Conservation (phyloP, 2,329 filamentous ascomycete species). For the Mollisia scopiformis region DNA sequence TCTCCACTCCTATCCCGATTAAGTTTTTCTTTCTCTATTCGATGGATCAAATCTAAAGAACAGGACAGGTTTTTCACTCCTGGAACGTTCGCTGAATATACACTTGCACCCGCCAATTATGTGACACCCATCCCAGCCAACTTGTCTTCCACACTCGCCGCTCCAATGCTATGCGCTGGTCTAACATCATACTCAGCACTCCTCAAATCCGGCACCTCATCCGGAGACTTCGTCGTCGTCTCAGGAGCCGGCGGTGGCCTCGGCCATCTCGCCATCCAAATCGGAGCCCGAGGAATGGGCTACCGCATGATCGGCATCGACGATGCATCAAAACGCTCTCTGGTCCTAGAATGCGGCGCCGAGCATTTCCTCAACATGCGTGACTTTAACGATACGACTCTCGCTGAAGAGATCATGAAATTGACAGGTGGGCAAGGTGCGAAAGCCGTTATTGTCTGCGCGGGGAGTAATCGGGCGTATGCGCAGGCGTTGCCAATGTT, state of each 20-base stretch:
- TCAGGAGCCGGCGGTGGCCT: conserved; percentile 61
- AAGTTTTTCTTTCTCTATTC: background rate
- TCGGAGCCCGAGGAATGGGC: conserved; percentile 58
- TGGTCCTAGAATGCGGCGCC: conserved; percentile 59
- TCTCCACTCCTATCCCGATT: background rate
- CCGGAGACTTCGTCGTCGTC: conserved; percentile 49
- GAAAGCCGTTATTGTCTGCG: conserved; percentile 59
- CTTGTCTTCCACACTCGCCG: conserved; percentile 59
- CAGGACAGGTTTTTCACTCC: conserved; percentile 61
- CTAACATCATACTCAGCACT: conserved; percentile 66
- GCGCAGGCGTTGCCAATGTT: conserved; percentile 47
- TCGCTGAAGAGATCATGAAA: conserved; percentile 55
- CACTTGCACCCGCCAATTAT: conserved; percentile 62
- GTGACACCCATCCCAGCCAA: conserved; percentile 68
- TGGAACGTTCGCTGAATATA: conserved; percentile 72
- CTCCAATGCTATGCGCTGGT: conserved; percentile 69
- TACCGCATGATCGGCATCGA: conserved; percentile 68
- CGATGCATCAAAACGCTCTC: conserved; percentile 57
- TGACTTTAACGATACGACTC: conserved; percentile 47
- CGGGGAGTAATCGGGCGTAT: conserved; percentile 49
- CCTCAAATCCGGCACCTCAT: conserved; percentile 55
- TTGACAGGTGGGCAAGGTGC: conserved; percentile 58
- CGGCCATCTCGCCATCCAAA: conserved; percentile 62
- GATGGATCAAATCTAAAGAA: background rate
- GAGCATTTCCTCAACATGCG: conserved; percentile 67